Percentiles rank a stretch among this genome's conserved stretches.
Conservation (phyloP, 1,284 basidiomycete genomes). For the Pseudozyma pruni region DNA sequence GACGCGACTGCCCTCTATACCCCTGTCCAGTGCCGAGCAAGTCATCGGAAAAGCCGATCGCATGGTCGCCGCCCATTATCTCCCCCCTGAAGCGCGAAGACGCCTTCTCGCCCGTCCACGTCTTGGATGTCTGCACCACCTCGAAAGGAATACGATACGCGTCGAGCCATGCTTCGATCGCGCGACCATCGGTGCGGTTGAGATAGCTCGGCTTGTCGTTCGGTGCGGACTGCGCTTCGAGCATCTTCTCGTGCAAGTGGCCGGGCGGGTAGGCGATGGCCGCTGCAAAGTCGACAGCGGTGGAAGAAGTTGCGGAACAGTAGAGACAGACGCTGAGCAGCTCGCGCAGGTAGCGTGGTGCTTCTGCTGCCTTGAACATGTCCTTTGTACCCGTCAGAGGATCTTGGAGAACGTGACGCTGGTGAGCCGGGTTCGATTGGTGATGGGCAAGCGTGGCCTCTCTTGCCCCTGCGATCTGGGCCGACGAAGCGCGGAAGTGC, state of each 20-base stretch:
- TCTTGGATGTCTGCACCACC: constrained; percentile 35
- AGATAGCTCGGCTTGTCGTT: constrained; percentile 27
- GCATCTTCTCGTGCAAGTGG: constrained; percentile 34
- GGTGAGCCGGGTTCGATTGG: neutral
- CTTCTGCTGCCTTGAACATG: constrained; percentile 16
- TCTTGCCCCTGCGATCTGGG: constrained; percentile 25
- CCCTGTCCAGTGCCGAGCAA: constrained; percentile 1
- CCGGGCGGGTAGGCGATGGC: constrained; percentile 39
- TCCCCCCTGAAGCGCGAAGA: constrained; percentile 19
- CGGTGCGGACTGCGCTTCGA: constrained; percentile 11
- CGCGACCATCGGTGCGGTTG: constrained; percentile 34
- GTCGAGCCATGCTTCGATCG: constrained; percentile 40
- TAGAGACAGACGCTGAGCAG: constrained; percentile 36
- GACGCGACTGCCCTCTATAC: constrained; percentile 1
- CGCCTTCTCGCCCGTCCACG: constrained; percentile 44
- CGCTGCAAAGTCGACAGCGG: constrained; percentile 21
- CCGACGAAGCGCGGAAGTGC: constrained; percentile 11
- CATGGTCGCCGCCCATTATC: neutral
- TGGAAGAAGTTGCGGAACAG: constrained; percentile 4
- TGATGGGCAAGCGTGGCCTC: neutral
- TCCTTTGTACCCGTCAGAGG: constrained; percentile 5
- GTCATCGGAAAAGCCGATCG: constrained; percentile 15
- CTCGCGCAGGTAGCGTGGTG: constrained; percentile 40
- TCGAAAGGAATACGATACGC: constrained; percentile 28
- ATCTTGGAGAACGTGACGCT: neutral